These are phyloP conservation scores for Dictyophora rubrovolvata DNA, from an alignment of 768 basidiomycete genomes.

Conservation along the genomic window DNA sequence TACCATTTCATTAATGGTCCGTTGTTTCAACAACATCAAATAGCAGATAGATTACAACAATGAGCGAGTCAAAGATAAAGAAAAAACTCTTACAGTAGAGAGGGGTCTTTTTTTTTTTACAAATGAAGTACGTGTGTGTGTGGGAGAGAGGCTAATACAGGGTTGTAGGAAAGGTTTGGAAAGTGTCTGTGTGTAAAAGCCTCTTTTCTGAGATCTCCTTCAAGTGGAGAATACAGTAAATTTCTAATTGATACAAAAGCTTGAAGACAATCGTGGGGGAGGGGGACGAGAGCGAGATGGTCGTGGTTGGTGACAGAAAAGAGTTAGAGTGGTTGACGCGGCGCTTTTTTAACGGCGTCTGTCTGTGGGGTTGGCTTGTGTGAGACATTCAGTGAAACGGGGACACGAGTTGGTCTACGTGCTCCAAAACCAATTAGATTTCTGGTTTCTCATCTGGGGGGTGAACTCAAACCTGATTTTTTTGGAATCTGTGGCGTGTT, in stretches of 20 bases:
- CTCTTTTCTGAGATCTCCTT: neutral
- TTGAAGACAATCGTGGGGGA: neutral
- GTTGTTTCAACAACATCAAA: neutral
- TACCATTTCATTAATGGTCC: no score
- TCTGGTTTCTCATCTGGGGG: no score
- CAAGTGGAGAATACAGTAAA: neutral
- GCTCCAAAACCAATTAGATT: no score
- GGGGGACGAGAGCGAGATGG: neutral
- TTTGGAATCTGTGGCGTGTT: no score
- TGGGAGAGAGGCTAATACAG: neutral
- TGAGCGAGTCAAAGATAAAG: neutral
- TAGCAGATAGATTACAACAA: neutral
- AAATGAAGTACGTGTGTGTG: neutral
- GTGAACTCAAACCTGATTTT: no score
- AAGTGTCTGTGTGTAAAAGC: neutral
- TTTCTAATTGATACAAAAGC: neutral
- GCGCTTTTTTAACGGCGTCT: no score
- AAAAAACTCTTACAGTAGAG: neutral
- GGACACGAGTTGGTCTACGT: no score
- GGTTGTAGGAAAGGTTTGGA: neutral
- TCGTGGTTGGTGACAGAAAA: neutral
- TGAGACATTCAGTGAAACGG: neutral
- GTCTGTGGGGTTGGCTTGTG: no score
- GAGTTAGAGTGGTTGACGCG: neutral
- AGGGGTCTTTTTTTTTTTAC: neutral